Conservation (phyloP, 441 rosid genomes). For the Euphorbia schlechtendalii region DNA sequence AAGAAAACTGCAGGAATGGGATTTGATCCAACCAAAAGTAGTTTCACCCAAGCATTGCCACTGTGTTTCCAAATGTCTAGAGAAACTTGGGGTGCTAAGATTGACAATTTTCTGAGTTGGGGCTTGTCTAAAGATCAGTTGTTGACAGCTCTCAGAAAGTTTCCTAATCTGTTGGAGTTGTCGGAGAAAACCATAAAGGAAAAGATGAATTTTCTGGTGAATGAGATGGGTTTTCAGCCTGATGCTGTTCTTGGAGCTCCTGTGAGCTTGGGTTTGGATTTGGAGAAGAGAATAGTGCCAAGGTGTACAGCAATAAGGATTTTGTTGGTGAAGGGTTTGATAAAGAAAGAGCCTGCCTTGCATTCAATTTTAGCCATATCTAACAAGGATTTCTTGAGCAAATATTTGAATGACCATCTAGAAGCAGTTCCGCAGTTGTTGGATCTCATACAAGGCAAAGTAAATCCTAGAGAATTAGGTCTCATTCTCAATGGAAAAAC, state of each 20-base stretch:
- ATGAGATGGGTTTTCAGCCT: neutral
- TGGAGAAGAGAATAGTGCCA: constrained; percentile 18
- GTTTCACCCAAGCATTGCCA: neutral
- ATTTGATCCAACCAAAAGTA: too few relatives aligned
- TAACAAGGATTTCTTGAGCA: neutral
- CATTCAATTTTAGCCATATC: neutral
- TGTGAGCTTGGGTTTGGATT: neutral
- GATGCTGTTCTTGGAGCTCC: neutral
- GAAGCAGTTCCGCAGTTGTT: constrained; percentile 17
- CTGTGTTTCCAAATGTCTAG: neutral
- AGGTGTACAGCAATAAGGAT: neutral
- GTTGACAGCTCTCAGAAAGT: too few relatives aligned
- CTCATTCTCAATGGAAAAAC: neutral
- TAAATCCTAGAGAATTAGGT: neutral
- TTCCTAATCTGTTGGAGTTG: neutral
- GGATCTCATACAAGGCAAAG: constrained; percentile 9
- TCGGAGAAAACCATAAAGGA: neutral
- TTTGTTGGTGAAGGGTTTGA: constrained; percentile 11
- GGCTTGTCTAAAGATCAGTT: neutral
- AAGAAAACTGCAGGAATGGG: neutral
- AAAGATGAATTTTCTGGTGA: neutral
- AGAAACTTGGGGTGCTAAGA: neutral
- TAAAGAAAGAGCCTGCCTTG: neutral
- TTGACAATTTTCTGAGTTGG: neutral
- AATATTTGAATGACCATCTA: neutral